Conservation (phyloP, 495 filamentous ascomycete species). For the Annulohypoxylon moriforme region DNA sequence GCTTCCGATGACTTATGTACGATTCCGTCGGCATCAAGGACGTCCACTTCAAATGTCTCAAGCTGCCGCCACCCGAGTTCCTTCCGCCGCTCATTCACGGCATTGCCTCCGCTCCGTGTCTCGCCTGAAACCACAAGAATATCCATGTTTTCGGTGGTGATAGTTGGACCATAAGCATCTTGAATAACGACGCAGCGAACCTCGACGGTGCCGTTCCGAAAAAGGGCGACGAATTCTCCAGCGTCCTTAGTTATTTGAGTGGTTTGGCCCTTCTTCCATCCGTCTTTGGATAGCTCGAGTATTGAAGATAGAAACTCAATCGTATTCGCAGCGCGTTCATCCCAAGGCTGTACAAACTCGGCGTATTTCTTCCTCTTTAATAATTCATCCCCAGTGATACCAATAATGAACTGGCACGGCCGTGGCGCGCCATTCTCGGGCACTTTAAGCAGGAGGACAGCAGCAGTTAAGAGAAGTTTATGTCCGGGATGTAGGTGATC, state of each 20-base stretch:
- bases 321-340: constrained; percentile 72
- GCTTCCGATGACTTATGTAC: constrained; percentile 56
- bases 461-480: constrained; percentile 90
- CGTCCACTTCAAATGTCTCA: constrained; percentile 91
- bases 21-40: constrained; percentile 76
- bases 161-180: constrained; percentile 91
- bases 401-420: constrained; percentile 73
- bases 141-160: constrained; percentile 80
- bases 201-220: constrained; percentile 57
- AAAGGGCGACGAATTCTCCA: constrained; percentile 55
- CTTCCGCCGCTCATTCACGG: constrained; percentile 81
- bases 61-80: constrained; percentile 82
- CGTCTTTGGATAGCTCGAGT: constrained; percentile 63
- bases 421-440: constrained; percentile 52
- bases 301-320: constrained; percentile 78
- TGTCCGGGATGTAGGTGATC: constrained; percentile 97
- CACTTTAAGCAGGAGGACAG: constrained; percentile 72
- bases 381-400: constrained; percentile 87
- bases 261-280: constrained; percentile 47
- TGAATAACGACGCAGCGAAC: constrained; percentile 85
- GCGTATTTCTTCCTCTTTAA: constrained; percentile 89
- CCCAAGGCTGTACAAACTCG: constrained; percentile 82
- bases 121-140: constrained; percentile 91
- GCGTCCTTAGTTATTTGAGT: constrained; percentile 45
- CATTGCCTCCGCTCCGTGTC: constrained; percentile 82